Percentiles rank a stretch among this genome's conserved stretches.
These are phyloP conservation scores for Zalaria obscura DNA, from an alignment of 2,329 filamentous ascomycete species.

Conservation along the genomic window DNA sequence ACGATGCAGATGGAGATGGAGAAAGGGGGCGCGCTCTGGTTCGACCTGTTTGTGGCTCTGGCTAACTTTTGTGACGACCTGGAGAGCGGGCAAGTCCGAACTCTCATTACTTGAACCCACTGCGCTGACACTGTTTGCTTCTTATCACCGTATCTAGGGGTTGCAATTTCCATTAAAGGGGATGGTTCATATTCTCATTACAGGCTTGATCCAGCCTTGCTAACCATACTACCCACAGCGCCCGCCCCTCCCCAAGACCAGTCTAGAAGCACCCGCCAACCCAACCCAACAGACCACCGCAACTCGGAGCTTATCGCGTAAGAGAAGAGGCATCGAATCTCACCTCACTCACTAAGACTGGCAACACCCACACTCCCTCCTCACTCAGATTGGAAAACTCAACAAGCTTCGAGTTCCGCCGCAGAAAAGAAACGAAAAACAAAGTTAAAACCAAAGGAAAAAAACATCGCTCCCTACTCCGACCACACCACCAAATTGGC, in stretches of 20 bases:
- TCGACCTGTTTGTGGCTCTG: constrained; percentile 96
- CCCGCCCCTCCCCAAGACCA: background rate
- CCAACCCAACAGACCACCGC: background rate
- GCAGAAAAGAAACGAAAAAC: too few species aligned
- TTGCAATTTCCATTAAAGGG: background rate
- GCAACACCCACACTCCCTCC: background rate
- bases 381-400: background rate
- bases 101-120: background rate
- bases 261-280: background rate
- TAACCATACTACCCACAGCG: background rate
- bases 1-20: constrained; percentile 99
- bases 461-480: too few species aligned
- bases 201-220: background rate
- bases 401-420: background rate
- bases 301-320: background rate
- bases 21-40: constrained; percentile 85
- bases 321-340: background rate
- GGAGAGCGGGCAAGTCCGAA: constrained; percentile 60
- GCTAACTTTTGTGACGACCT: constrained; percentile 97
- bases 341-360: background rate
- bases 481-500: too few species aligned
- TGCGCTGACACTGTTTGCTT: background rate
- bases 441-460: too few species aligned
- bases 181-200: background rate
- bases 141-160: background rate